Evolutionary conservation across 768 basidiomycete species (phyloP).

Genomic region (Tylopilus intermedius): DNA sequence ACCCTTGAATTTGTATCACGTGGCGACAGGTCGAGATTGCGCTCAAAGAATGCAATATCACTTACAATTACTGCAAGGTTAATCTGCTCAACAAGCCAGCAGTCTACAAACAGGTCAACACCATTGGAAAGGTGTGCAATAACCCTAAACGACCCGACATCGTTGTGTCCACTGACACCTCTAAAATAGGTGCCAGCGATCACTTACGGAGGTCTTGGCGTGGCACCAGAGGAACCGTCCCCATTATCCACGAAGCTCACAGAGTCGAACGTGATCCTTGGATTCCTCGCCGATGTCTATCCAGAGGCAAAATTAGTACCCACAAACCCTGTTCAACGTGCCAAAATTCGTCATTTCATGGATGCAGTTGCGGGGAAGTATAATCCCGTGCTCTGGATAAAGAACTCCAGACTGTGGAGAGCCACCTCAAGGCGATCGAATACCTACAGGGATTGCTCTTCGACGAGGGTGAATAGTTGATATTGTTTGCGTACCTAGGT

Average conservation of each 20-base stretch:
- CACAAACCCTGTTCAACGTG: constrained; percentile 47
- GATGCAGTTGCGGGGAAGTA: constrained; percentile 46
- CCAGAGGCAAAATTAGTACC: constrained; percentile 45
- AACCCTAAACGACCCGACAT: neutral
- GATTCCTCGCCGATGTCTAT: constrained; percentile 57
- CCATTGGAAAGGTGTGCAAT: constrained; percentile 51
- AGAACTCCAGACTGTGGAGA: too few species aligned
- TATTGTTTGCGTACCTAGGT: too few species aligned
- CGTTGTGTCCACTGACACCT: neutral
- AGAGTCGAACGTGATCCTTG: constrained; percentile 61
- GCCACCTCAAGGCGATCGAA: constrained; percentile 36
- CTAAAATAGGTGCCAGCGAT: constrained; percentile 43
- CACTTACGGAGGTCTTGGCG: constrained; percentile 53
- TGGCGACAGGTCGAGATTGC: constrained; percentile 50
- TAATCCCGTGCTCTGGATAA: constrained; percentile 28
- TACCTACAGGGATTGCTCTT: constrained; percentile 47
- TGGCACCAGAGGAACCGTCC: constrained; percentile 49
- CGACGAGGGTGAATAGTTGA: constrained; percentile 32
- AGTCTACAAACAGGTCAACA: constrained; percentile 62
- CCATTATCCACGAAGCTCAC: constrained; percentile 53
- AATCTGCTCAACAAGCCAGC: constrained; percentile 59
- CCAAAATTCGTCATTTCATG: constrained; percentile 57
- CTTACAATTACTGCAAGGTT: constrained; percentile 47
- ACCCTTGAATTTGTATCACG: neutral
- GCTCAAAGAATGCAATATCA: constrained; percentile 47